These are phyloP conservation scores for Starmera caribaea DNA, from an alignment of 805 yeast genomes.

Conservation along the genomic window DNA sequence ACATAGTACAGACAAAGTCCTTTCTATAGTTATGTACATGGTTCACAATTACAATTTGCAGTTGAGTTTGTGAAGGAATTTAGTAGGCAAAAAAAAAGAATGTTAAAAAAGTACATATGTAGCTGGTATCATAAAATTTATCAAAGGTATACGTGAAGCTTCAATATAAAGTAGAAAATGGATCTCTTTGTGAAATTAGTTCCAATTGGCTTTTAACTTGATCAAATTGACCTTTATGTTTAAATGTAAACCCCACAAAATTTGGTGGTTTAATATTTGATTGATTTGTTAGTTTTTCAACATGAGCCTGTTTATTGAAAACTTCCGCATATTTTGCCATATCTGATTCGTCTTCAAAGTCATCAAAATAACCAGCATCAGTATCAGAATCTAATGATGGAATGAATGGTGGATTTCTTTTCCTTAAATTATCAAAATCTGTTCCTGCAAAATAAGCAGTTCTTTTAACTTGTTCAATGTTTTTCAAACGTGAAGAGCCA, in stretches of 20 bases:
- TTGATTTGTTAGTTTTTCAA: slow-evolving; percentile 69
- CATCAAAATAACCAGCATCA: slow-evolving; percentile 98
- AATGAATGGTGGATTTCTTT: slow-evolving; percentile 82
- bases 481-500: slow-evolving; percentile 63
- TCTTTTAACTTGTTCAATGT: slow-evolving; percentile 70
- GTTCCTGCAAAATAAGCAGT: slow-evolving; percentile 81
- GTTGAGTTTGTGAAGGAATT: not conserved
- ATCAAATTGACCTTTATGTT: slow-evolving; percentile 45
- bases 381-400: slow-evolving; percentile 96
- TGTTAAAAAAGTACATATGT: not conserved
- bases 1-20: no score
- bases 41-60: no score
- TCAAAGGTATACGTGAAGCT: no score
- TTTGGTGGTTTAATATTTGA: slow-evolving; percentile 51
- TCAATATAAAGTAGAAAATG: slow-evolving; percentile 20
- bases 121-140: not conserved
- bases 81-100: not conserved
- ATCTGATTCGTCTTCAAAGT: slow-evolving; percentile 90
- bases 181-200: slow-evolving; percentile 10
- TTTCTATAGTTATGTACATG: no score
- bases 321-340: slow-evolving; percentile 98
- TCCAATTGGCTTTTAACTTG: slow-evolving; percentile 19
- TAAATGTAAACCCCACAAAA: slow-evolving; percentile 93
- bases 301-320: slow-evolving; percentile 80
- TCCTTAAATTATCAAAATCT: slow-evolving; percentile 64